Percentiles rank a stretch among this genome's conserved stretches.
These are phyloP conservation scores for Aspergillus candidus DNA, from an alignment of 2,329 filamentous ascomycete genomes.

Conservation along the genomic window DNA sequence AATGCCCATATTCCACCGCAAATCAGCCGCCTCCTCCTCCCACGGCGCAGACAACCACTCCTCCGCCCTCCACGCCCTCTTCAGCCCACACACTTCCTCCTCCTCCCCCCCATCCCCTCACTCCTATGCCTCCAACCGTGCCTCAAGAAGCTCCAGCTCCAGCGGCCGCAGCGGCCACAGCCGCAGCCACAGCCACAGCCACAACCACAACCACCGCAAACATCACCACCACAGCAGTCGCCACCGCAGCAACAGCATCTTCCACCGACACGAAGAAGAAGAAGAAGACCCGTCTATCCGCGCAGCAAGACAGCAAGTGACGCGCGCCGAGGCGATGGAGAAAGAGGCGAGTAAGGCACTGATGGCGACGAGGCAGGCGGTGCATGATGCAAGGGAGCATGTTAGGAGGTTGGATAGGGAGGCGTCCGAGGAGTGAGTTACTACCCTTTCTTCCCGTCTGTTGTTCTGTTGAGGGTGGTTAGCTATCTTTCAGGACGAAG, in stretches of 20 bases:
- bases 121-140: conserved; percentile 20
- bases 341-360: conserved; percentile 60
- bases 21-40: conserved; percentile 19
- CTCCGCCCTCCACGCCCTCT: conserved; percentile 11
- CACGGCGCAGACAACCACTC: conserved; percentile 15
- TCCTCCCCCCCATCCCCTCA: conserved; percentile 29
- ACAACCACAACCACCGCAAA: background rate
- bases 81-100: conserved; percentile 27
- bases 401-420: conserved; percentile 59
- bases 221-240: background rate
- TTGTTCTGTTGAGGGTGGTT: background rate
- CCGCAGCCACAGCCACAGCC: background rate
- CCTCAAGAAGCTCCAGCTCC: conserved; percentile 13
- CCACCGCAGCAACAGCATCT: background rate
- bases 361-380: conserved; percentile 51
- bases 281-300: conserved; percentile 60
- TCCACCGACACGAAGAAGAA: conserved; percentile 40
- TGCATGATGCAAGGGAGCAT: conserved; percentile 58
- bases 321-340: conserved; percentile 59
- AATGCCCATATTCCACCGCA: conserved; percentile 21
- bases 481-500: too few relatives aligned
- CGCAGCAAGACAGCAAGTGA: conserved; percentile 56
- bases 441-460: background rate
- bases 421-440: conserved; percentile 52
- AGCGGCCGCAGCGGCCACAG: conserved; percentile 10